Conservation (phyloP, 768 basidiomycete species). For the Pisolithus microcarpus region DNA sequence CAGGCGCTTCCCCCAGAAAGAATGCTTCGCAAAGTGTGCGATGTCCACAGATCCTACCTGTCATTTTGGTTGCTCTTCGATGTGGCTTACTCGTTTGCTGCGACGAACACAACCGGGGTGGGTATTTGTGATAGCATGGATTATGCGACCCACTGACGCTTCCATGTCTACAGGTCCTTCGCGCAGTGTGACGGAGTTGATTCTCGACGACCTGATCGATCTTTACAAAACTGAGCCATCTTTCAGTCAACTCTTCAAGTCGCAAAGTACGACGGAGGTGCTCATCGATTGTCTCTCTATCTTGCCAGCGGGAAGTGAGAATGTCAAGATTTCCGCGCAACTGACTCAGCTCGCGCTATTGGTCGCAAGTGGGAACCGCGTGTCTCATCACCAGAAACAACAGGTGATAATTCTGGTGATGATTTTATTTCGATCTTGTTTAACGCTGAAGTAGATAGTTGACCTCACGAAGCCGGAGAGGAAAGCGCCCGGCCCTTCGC, state of each 20-base stretch:
- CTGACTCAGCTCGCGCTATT: conserved; percentile 62
- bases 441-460: conserved; percentile 39
- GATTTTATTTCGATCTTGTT: conserved; percentile 1
- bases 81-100: conserved; percentile 38
- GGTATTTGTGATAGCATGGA: background rate
- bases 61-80: conserved; percentile 64
- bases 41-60: conserved; percentile 66
- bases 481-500: background rate
- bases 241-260: conserved; percentile 69
- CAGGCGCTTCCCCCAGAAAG: background rate
- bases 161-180: conserved; percentile 17
- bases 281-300: conserved; percentile 59
- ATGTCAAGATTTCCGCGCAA: conserved; percentile 48
- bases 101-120: conserved; percentile 15
- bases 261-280: conserved; percentile 58
- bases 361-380: conserved; percentile 56
- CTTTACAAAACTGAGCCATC: conserved; percentile 57
- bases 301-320: conserved; percentile 25
- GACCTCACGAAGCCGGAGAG: conserved; percentile 40
- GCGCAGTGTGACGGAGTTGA: conserved; percentile 11
- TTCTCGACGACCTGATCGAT: conserved; percentile 64
- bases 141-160: background rate
- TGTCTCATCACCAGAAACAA: conserved; percentile 60
- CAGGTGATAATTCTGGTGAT: conserved; percentile 39
- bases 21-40: conserved; percentile 27